phyloP scores from a whole-genome alignment of 2,329 filamentous ascomycete genomes.

The Zalaria obscura region DNA sequence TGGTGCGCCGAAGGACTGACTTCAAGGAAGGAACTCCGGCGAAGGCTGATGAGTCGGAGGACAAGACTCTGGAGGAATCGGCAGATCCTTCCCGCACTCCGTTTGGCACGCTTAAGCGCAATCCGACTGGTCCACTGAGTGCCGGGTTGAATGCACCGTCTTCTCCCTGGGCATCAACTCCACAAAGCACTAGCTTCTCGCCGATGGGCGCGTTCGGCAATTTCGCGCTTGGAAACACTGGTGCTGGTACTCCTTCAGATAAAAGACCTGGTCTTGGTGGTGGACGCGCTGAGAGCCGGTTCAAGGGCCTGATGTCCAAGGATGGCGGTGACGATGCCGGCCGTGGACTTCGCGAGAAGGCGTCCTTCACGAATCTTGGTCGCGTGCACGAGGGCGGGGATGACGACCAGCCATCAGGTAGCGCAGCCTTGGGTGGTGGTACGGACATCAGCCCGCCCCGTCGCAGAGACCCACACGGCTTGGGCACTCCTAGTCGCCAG shows the following conservation, averaged over 20 bases:
- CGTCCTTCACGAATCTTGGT: conserved; percentile 37
- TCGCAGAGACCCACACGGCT: conserved; percentile 26
- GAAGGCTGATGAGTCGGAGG: conserved; percentile 17
- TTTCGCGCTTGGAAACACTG: conserved; percentile 55
- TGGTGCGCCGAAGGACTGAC: conserved; percentile 48
- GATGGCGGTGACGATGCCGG: conserved; percentile 52
- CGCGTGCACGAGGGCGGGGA: conserved; percentile 44
- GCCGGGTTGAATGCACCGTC: conserved; percentile 31
- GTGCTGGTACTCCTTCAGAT: conserved; percentile 40
- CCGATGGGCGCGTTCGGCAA: conserved; percentile 80
- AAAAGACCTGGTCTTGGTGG: conserved; percentile 57
- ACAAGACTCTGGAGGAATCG: conserved; percentile 20
- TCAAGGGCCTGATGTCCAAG: conserved; percentile 74
- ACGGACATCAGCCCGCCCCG: conserved; percentile 51
- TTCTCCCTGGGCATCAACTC: conserved; percentile 46
- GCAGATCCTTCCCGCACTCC: conserved; percentile 20
- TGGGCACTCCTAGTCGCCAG: conserved; percentile 30
- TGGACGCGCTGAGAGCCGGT: conserved; percentile 61
- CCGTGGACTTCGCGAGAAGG: conserved; percentile 37
- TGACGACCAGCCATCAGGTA: conserved; percentile 51
- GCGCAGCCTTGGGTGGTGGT: conserved; percentile 60
- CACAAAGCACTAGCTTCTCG: conserved; percentile 48
- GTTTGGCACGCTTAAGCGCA: conserved; percentile 42
- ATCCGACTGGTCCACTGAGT: conserved; percentile 39
- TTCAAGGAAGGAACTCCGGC: conserved; percentile 35